Conservation (phyloP, 2,329 filamentous ascomycete genomes). For the Septoria petroselini region DNA sequence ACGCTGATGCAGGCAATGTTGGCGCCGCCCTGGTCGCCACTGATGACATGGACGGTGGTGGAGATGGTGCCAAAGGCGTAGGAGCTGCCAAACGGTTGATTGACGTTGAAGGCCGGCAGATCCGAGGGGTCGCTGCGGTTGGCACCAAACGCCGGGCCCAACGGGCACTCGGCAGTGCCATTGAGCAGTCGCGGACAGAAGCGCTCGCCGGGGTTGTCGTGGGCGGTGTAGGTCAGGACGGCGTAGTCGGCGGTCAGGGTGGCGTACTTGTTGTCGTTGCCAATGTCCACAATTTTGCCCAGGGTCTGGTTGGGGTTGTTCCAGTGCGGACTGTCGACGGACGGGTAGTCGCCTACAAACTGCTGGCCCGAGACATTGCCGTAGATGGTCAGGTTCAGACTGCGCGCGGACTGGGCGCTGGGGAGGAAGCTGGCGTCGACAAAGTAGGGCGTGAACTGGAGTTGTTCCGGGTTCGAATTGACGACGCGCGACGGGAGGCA, state of each 20-base stretch:
- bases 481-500: slow-evolving; percentile 65
- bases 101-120: slow-evolving; percentile 70
- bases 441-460: slow-evolving; percentile 77
- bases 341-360: slow-evolving; percentile 56
- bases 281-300: slow-evolving; percentile 74
- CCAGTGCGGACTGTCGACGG: slow-evolving; percentile 59
- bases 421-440: slow-evolving; percentile 67
- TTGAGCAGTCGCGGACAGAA: slow-evolving; percentile 67
- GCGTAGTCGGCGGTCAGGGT: slow-evolving; percentile 71
- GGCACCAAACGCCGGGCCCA: slow-evolving; percentile 67
- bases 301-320: slow-evolving; percentile 56
- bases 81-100: slow-evolving; percentile 71
- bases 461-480: slow-evolving; percentile 54
- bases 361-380: slow-evolving; percentile 83
- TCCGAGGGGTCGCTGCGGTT: slow-evolving; percentile 52
- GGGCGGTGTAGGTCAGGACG: slow-evolving; percentile 75
- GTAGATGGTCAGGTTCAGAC: slow-evolving; percentile 75
- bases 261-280: slow-evolving; percentile 63
- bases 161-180: slow-evolving; percentile 61
- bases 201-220: slow-evolving; percentile 46
- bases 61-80: slow-evolving; percentile 84
- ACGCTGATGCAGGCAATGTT: slow-evolving; percentile 76
- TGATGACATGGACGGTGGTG: slow-evolving; percentile 68
- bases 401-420: slow-evolving; percentile 59
- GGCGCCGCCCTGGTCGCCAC: slow-evolving; percentile 63